Evolutionary conservation across 1,284 basidiomycete genomes (phyloP).

Genomic region (Heterobasidion occidentale): DNA sequence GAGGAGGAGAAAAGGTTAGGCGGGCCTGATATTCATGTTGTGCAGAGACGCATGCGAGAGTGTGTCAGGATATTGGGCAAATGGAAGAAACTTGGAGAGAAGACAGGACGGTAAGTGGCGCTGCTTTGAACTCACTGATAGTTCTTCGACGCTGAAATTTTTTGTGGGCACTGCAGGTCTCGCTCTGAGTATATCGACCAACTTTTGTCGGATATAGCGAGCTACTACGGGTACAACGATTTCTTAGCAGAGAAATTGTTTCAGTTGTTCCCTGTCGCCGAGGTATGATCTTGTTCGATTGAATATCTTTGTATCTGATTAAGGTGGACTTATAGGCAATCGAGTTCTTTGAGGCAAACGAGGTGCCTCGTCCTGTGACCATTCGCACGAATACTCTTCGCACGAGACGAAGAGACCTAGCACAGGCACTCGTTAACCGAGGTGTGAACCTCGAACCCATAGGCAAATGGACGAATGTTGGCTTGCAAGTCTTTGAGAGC

Average conservation of each 20-base stretch:
- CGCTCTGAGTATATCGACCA: slow-evolving; percentile 89
- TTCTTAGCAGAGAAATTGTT: slow-evolving; percentile 95
- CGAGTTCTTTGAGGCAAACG: slow-evolving; percentile 98
- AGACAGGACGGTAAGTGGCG: slow-evolving; percentile 53
- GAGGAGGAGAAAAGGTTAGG: slow-evolving; percentile 71
- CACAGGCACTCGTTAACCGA: slow-evolving; percentile 90
- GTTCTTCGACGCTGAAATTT: slow-evolving; percentile 2
- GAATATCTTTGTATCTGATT: not conserved
- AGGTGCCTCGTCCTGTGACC: slow-evolving; percentile 93
- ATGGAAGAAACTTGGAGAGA: slow-evolving; percentile 62
- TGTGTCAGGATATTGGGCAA: slow-evolving; percentile 77
- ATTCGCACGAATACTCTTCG: slow-evolving; percentile 97
- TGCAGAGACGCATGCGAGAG: slow-evolving; percentile 86
- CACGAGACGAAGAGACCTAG: slow-evolving; percentile 89
- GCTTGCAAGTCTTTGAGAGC: slow-evolving; percentile 96
- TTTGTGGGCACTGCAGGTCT: slow-evolving; percentile 40
- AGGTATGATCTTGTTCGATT: slow-evolving; percentile 44
- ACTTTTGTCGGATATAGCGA: slow-evolving; percentile 81
- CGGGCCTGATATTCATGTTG: slow-evolving; percentile 73
- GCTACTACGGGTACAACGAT: slow-evolving; percentile 97
- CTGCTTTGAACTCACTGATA: not conserved
- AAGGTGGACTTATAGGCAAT: slow-evolving; percentile 58
- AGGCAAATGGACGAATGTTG: slow-evolving; percentile 98
- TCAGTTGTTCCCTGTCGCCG: slow-evolving; percentile 87
- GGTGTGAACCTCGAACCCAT: slow-evolving; percentile 97